Percentiles rank a stretch among this genome's conserved stretches.
Conservation (phyloP, 2,329 filamentous ascomycete species). For the Chlorencoelia australis region DNA sequence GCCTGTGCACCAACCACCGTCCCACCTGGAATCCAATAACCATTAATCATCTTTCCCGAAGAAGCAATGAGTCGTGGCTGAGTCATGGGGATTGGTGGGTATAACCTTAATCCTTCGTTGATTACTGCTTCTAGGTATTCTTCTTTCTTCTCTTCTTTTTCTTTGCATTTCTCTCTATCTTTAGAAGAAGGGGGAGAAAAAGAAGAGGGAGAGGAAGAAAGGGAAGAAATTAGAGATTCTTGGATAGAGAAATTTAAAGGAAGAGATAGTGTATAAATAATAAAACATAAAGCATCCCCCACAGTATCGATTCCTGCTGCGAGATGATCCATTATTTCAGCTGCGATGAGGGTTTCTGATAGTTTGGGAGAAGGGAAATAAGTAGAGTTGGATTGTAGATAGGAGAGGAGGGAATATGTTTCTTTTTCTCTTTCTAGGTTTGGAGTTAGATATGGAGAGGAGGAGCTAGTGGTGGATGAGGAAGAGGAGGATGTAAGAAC, state of each 20-base stretch:
- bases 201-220: too few species aligned
- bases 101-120: slow-evolving; percentile 51
- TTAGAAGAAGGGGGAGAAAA: slow-evolving; percentile 8
- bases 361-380: slow-evolving; percentile 27
- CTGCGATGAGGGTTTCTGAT: slow-evolving; percentile 45
- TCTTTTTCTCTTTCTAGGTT: too few species aligned
- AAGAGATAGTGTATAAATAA: slow-evolving; percentile 62
- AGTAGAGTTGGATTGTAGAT: slow-evolving; percentile 42
- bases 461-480: too few species aligned
- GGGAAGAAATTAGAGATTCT: slow-evolving; percentile 39
- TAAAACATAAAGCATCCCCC: slow-evolving; percentile 57
- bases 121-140: slow-evolving; percentile 54
- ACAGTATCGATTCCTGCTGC: slow-evolving; percentile 64
- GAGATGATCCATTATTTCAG: slow-evolving; percentile 62
- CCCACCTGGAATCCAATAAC: slow-evolving; percentile 40
- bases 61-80: slow-evolving; percentile 49
- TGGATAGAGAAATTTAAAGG: slow-evolving; percentile 44
- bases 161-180: neutral
- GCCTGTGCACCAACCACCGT: slow-evolving; percentile 53
- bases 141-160: slow-evolving; percentile 36
- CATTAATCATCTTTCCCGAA: slow-evolving; percentile 45
- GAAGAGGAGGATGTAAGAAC: slow-evolving; percentile 41
- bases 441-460: too few species aligned
- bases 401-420: slow-evolving; percentile 44
- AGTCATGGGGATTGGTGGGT: slow-evolving; percentile 57